Evolutionary conservation across 805 yeast species (phyloP), one percentile per base, ranked within the genome.

Genomic region (Candida coleopterorum): DNA sequence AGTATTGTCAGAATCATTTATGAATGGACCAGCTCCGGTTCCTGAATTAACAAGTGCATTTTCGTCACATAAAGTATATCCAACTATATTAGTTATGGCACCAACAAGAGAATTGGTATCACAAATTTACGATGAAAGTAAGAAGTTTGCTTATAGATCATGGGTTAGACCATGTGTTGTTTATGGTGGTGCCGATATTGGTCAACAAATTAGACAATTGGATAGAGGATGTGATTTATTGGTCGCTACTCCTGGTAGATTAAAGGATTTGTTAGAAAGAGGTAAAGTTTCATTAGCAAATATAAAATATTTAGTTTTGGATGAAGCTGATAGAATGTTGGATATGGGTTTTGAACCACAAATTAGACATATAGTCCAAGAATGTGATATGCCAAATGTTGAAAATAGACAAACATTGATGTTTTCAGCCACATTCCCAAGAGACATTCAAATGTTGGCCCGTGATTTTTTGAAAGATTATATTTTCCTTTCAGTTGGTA

Each of bases 281-380:
- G 97, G 97, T 57, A 74, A 79, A 55, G 85, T 93, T 52, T 88
- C 97, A 30, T 75, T 93, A 58, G 74, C 78, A 48, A 87, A 85
- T 68, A 87, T 90, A 68, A 87, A 85, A 64, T 93, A 86, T 68
- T 77, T 93, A 62, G 97, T 93, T 36, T 76, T 93, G 50, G 98
- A 90, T 69, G 98, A 90, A 76, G 98, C 98, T 58, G 98, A 93
- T 71, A 86, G 98, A 75, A 93, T 93, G 98, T 81, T 93, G 71
- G 98, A 93, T 79, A 93, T 93, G 97, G 98, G 98, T 77, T 93
- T 93, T 72, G 98, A 93, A 74, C 97, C 97, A 48, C 98, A 93
- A 76, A 93, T 93, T 61, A 86, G 98, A 78, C 85, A 88, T 64
- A 90, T 93, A 58, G 98, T 93, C 45, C 94, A 90, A 68, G 95